These are phyloP conservation scores for Ceratocystis destructans DNA, from an alignment of 2,329 filamentous ascomycete genomes.

Conservation along the genomic window DNA sequence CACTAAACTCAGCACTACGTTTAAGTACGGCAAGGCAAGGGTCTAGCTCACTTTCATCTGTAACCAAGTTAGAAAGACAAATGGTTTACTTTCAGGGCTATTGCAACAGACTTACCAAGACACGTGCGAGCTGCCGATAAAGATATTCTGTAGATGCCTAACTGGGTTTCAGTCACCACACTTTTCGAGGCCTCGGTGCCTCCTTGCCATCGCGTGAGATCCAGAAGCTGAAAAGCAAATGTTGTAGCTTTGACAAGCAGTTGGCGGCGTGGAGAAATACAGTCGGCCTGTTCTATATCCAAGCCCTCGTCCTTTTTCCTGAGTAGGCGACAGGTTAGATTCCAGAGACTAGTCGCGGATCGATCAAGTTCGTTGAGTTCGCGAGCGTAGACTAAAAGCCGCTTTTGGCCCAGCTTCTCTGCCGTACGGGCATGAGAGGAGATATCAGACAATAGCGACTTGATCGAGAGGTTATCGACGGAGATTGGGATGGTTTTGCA, in stretches of 20 bases:
- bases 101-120: slow-evolving; percentile 35
- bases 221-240: slow-evolving; percentile 55
- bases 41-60: slow-evolving; percentile 41
- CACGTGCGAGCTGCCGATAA: slow-evolving; percentile 52
- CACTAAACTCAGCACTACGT: slow-evolving; percentile 23
- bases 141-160: slow-evolving; percentile 51
- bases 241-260: slow-evolving; percentile 32
- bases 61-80: slow-evolving; percentile 15
- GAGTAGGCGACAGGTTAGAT: slow-evolving; percentile 43
- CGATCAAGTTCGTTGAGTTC: slow-evolving; percentile 37
- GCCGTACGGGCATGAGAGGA: slow-evolving; percentile 23
- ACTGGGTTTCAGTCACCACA: slow-evolving; percentile 26
- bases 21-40: slow-evolving; percentile 49
- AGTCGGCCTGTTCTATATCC: slow-evolving; percentile 21
- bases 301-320: slow-evolving; percentile 39
- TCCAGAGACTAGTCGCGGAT: slow-evolving; percentile 51
- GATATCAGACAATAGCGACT: slow-evolving; percentile 25
- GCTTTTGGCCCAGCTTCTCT: slow-evolving; percentile 18
- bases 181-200: slow-evolving; percentile 22
- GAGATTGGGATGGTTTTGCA: slow-evolving; percentile 18
- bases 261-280: slow-evolving; percentile 20
- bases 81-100: not conserved
- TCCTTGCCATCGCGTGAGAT: slow-evolving; percentile 34
- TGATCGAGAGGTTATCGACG: slow-evolving; percentile 20
- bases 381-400: not conserved